These are phyloP conservation scores for Fraxinus floribunda DNA, from an alignment of 305 asterid species.

Conservation along the genomic window DNA sequence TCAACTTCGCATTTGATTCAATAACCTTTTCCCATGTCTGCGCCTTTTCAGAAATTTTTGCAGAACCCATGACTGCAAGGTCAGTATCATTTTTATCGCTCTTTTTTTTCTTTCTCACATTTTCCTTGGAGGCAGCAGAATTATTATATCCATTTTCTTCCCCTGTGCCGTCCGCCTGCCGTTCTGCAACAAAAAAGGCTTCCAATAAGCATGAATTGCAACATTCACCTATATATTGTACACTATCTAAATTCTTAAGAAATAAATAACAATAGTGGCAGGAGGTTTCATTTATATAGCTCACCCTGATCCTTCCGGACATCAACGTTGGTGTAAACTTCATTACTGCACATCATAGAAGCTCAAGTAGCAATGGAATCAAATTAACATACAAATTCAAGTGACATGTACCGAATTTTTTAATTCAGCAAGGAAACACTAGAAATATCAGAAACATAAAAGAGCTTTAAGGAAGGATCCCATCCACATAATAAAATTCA, in stretches of 20 bases:
- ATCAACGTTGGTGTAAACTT: slow-evolving; percentile 19
- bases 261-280: not conserved
- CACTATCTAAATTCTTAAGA: not conserved
- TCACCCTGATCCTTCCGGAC: slow-evolving; percentile 34
- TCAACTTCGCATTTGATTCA: slow-evolving; percentile 16
- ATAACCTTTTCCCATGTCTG: slow-evolving; percentile 21
- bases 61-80: slow-evolving; percentile 20
- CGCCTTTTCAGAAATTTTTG: slow-evolving; percentile 12
- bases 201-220: not conserved
- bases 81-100: slow-evolving; percentile 40
- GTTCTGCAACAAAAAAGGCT: slow-evolving; percentile 26
- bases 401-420: not conserved
- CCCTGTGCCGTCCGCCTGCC: slow-evolving; percentile 5
- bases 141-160: slow-evolving; percentile 31
- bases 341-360: slow-evolving; percentile 33
- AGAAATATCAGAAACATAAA: not conserved
- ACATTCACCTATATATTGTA: not conserved
- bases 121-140: slow-evolving; percentile 30
- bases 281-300: not conserved
- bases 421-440: not conserved
- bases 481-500: not conserved
- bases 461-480: not conserved
- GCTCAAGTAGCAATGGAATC: slow-evolving; percentile 26
- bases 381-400: not conserved
- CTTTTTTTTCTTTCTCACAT: slow-evolving; percentile 46